phyloP scores from a whole-genome alignment of 192 early-diverging fungal genomes.

The Hyaloraphidium curvatum region DNA sequence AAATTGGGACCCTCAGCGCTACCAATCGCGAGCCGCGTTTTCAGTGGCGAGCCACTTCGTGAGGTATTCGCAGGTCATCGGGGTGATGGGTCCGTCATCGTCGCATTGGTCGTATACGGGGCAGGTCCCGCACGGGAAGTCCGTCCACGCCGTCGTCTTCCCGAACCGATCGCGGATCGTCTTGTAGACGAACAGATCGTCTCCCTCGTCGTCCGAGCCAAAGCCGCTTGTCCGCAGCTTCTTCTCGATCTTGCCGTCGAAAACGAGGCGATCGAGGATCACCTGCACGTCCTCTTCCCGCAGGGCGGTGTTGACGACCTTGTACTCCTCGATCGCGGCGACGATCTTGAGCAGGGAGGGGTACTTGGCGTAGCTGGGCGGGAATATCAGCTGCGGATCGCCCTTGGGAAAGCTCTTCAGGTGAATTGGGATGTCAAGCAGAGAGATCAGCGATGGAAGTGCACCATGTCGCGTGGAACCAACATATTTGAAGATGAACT shows the following conservation, averaged over 20 bases:
- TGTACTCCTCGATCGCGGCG: slow-evolving; percentile 44
- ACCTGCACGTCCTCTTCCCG: slow-evolving; percentile 47
- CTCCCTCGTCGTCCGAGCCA: slow-evolving; percentile 6
- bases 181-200: slow-evolving; percentile 46
- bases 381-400: slow-evolving; percentile 32
- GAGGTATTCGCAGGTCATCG: slow-evolving; percentile 59
- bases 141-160: slow-evolving; percentile 31
- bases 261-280: slow-evolving; percentile 64
- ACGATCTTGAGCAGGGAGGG: slow-evolving; percentile 49
- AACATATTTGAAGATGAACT: slow-evolving; percentile 32
- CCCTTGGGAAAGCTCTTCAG: slow-evolving; percentile 7
- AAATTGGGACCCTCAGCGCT: no score
- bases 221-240: slow-evolving; percentile 10
- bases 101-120: slow-evolving; percentile 62
- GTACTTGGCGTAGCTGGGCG: slow-evolving; percentile 41
- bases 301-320: slow-evolving; percentile 55
- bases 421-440: not conserved
- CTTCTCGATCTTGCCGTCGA: slow-evolving; percentile 64
- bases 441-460: not conserved
- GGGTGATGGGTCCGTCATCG: slow-evolving; percentile 50
- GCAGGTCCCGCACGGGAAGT: slow-evolving; percentile 77
- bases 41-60: slow-evolving; percentile 51
- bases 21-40: no score
- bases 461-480: not conserved
- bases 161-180: slow-evolving; percentile 27